phyloP scores from a whole-genome alignment of 2,329 filamentous ascomycete species.

The Lecanicillium sp. region DNA sequence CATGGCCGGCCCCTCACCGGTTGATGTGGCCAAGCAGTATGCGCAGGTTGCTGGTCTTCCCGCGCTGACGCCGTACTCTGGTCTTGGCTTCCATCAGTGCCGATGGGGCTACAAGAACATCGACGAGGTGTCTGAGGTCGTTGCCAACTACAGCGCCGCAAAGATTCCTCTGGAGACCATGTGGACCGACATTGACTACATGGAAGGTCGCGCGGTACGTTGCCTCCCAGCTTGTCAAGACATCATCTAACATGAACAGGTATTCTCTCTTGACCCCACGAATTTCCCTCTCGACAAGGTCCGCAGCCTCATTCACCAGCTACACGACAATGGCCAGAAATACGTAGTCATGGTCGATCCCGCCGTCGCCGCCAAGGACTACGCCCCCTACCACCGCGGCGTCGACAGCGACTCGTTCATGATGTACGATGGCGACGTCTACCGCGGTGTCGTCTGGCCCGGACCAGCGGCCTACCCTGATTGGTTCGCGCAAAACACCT shows the following conservation, averaged over 20 bases:
- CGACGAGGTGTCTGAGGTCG: constrained; percentile 57
- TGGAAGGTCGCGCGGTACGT: constrained; percentile 26
- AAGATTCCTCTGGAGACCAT: constrained; percentile 56
- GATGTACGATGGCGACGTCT: constrained; percentile 46
- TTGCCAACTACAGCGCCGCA: constrained; percentile 60
- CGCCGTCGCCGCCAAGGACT: constrained; percentile 53
- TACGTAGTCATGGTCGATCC: constrained; percentile 78
- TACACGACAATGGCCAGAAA: constrained; percentile 62
- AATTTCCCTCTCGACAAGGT: constrained; percentile 57
- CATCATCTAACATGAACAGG: not conserved
- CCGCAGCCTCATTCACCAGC: constrained; percentile 57
- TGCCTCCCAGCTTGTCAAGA: not conserved
- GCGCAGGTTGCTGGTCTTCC: constrained; percentile 63
- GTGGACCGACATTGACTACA: constrained; percentile 40
- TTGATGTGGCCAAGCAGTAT: constrained; percentile 65
- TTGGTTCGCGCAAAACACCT: constrained; percentile 62
- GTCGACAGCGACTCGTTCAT: constrained; percentile 41
- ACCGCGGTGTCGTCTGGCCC: constrained; percentile 69
- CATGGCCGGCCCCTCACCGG: constrained; percentile 64
- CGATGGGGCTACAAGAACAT: constrained; percentile 69
- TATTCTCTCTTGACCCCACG: constrained; percentile 60
- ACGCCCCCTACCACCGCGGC: constrained; percentile 37
- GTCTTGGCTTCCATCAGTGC: constrained; percentile 77
- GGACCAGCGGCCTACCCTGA: constrained; percentile 67
- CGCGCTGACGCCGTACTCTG: constrained; percentile 75